These are phyloP conservation scores for Spiromastix sp. DNA, from an alignment of 2,329 filamentous ascomycete genomes.

Conservation along the genomic window DNA sequence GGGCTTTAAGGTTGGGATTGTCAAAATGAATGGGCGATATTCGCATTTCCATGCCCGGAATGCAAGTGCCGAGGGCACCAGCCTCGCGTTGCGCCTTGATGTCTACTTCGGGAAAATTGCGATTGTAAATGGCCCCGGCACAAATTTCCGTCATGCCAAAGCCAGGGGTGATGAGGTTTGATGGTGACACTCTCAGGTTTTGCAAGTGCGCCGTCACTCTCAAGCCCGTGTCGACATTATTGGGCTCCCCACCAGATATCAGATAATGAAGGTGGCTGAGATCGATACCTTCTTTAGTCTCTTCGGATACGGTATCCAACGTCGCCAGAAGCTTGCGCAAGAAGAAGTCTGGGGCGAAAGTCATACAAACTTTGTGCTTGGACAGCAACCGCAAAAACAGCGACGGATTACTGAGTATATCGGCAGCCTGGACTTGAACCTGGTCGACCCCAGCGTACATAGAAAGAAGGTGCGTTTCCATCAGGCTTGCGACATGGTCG, in stretches of 20 bases:
- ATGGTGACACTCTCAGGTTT: too few relatives aligned
- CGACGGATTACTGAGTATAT: conserved; percentile 20
- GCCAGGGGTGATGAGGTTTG: conserved; percentile 16
- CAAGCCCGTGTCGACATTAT: too few relatives aligned
- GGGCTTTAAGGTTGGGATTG: neutral
- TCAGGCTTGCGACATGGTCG: conserved; percentile 29
- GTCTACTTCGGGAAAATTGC: conserved; percentile 6
- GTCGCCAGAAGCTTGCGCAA: conserved; percentile 20
- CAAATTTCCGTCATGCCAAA: conserved; percentile 15
- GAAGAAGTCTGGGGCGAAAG: conserved; percentile 32
- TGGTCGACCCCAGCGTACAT: conserved; percentile 33
- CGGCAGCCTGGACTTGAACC: conserved; percentile 33
- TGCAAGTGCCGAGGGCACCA: conserved; percentile 14
- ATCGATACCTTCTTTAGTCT: too few relatives aligned
- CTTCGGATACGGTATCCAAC: too few relatives aligned
- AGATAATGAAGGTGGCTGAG: too few relatives aligned
- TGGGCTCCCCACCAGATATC: too few relatives aligned
- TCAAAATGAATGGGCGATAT: conserved; percentile 8
- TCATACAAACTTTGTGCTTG: conserved; percentile 18
- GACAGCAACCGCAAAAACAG: conserved; percentile 21
- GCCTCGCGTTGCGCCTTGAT: conserved; percentile 7
- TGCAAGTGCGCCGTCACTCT: conserved; percentile 16
- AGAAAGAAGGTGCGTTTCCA: conserved; percentile 28
- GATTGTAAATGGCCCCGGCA: conserved; percentile 8
- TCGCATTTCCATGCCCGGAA: conserved; percentile 16